Evolutionary conservation across 2,329 filamentous ascomycete species (phyloP), one percentile per base, ranked within the genome.

Genomic region (Verticillium alfalfae): DNA sequence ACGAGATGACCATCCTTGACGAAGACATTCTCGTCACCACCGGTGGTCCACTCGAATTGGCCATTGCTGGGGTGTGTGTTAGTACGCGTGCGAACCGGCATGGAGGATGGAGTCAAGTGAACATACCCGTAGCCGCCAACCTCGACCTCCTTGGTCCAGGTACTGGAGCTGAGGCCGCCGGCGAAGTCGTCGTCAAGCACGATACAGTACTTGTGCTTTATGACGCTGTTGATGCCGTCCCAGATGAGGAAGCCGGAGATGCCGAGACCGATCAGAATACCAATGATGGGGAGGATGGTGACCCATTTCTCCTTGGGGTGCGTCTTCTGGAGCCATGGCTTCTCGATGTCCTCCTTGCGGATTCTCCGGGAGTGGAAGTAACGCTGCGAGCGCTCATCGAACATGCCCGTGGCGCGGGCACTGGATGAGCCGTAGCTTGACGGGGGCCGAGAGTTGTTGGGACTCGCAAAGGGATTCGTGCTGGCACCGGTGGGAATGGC

Each of bases 281-380:
- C 91, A 31, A 92, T 72, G 52, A 93, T 71, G 2, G 91, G 91
- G 62, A 96, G 83, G 65, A 94, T 92, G 2, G 88, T 93, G 9
- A 92, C 87, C 91, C 91, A 95, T 78, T 92, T 95, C 80, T 94
- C 90, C 72, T 87, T 89, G 13, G 89, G 88, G 66, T 93, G 88
- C 62, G 80, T 86, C 71, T 87, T 88, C n/a, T 84, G 75, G 45
- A 89, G 75, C 92, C 92, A 95, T 13, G 91, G 89, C 76, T 91
- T 89, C 71, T 92, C 88, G 3, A 91, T 75, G 57, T 91, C 85
- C 52, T 85, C 90, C 72, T 92, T 91, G 71, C 82, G 84, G 38
- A 94, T 84, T 64, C 90, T 80, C 62, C 90, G 81, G 18, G 90
- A 93, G 73, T 88, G 88, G 71, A 93, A 94, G 76, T 89, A 92